phyloP scores from a whole-genome alignment of 163 green algal species.

The Picocystis sp. region DNA sequence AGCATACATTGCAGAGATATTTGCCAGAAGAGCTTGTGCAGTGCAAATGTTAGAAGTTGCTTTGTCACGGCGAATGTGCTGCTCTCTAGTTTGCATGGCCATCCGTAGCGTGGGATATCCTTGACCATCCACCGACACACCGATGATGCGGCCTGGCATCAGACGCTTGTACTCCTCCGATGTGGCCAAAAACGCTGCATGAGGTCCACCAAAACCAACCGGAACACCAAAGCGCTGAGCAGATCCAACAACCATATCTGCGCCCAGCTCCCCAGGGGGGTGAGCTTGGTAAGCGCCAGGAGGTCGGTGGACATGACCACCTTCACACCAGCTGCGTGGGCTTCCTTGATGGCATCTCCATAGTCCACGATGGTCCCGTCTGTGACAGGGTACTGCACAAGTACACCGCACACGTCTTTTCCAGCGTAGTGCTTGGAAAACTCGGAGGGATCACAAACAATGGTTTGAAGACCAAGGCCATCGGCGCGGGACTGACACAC shows the following conservation, averaged over 20 bases:
- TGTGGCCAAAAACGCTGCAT: slow-evolving; percentile 93
- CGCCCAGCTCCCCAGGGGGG: slow-evolving; percentile 85
- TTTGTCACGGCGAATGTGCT: slow-evolving; percentile 99
- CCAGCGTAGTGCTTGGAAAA: slow-evolving; percentile 33
- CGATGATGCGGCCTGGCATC: slow-evolving; percentile 93
- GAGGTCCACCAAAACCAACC: slow-evolving; percentile 72
- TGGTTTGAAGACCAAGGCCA: slow-evolving; percentile 75
- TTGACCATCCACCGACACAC: slow-evolving; percentile 62
- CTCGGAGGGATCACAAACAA: slow-evolving; percentile 50
- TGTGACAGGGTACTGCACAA: slow-evolving; percentile 95
- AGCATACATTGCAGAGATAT: slow-evolving; percentile 91
- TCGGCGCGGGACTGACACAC: slow-evolving; percentile 81
- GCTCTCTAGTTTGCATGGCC: slow-evolving; percentile 98
- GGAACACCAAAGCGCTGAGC: slow-evolving; percentile 81
- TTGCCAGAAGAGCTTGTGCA: slow-evolving; percentile 89
- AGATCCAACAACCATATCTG: slow-evolving; percentile 90
- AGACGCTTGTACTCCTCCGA: slow-evolving; percentile 85
- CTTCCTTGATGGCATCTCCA: slow-evolving; percentile 28
- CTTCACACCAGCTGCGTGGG: slow-evolving; percentile 56
- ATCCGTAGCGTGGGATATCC: slow-evolving; percentile 86
- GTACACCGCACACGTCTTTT: slow-evolving; percentile 78
- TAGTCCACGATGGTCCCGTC: slow-evolving; percentile 83
- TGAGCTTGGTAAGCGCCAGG: slow-evolving; percentile 82
- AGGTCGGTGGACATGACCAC: slow-evolving; percentile 80
- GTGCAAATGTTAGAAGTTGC: slow-evolving; percentile 99